A percentile compares a stretch with the other conserved stretches of the same genome.
phyloP scores from a whole-genome alignment of 2,329 filamentous ascomycete species.

The Xylaria sp. region DNA sequence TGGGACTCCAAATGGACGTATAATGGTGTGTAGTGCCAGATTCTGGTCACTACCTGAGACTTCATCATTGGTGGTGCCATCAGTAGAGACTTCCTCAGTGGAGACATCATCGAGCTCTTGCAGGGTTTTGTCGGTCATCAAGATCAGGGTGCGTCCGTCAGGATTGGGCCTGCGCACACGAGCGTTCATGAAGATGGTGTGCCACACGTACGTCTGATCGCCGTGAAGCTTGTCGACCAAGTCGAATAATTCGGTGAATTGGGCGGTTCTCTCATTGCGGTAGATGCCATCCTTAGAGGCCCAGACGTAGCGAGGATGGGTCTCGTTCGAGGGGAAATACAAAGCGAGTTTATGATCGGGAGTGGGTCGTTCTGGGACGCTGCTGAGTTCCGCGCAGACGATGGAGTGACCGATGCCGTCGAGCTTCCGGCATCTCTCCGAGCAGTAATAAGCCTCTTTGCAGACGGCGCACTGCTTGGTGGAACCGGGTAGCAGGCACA shows the following conservation, averaged over 20 bases:
- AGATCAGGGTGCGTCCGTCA: neutral
- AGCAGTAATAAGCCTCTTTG: neutral
- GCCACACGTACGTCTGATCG: neutral
- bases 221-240: too few species aligned
- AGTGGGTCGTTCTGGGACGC: neutral
- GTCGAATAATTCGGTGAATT: neutral
- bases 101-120: too few species aligned
- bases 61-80: too few species aligned
- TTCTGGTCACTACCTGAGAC: neutral
- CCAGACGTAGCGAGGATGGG: neutral
- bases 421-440: neutral
- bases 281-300: neutral
- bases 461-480: neutral
- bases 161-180: neutral
- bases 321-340: neutral
- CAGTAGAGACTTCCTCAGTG: too few species aligned
- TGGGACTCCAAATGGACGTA: neutral
- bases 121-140: neutral
- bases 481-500: neutral
- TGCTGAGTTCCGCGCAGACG: neutral
- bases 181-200: neutral
- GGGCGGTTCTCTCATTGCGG: neutral
- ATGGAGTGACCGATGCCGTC: neutral
- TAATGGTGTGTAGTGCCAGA: neutral
- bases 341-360: neutral